Evolutionary conservation across 2,329 filamentous ascomycete genomes (phyloP), one percentile per base, ranked within the genome.

Genomic region (Hirsutella minnesotensis): DNA sequence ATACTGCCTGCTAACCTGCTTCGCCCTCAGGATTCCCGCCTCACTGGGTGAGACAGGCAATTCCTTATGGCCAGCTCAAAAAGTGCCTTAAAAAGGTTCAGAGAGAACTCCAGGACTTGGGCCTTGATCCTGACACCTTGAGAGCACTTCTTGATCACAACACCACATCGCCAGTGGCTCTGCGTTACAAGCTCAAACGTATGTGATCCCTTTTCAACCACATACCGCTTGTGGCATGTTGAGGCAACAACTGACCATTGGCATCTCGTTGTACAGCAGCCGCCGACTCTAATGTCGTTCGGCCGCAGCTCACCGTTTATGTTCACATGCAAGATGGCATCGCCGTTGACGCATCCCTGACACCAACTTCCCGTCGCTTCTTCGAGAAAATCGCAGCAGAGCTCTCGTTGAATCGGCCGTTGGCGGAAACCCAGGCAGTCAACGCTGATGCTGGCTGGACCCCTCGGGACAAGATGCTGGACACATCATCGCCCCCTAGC

Each of bases 21-120:
- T 10, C 19, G 22, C 9, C 31, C 35, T 16, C 41, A 70, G 82
- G 76, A 49, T 94, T 87, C 57, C 87, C 87, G 8, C 65, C 75
- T 40, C 78, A 81, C 56, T 81, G 76, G 77, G 66, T 88, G 39
- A 72, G 82, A 37, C 80, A 79, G 22, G 86, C 87, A 39, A 85
- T 94, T 47, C 86, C 84, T 3, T 94, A 94, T 59, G 75, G 81
- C 37, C 77, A 87, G 60, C 74, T 94, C 44, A 94, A 94, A 64
- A 94, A 94, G 66, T 86, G 84, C 62, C 81, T 94, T 57, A 90
- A 89, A 57, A 81, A 81, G 56, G 81, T 94, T 40, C 77, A 81
- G 49, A 65, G 68, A 41, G 86, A 94, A 65, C 71, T 94, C 41
- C 65, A 70, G 34, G 70, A 73, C 29, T 65, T 90, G 13, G 86